Percentiles rank a stretch among this genome's conserved stretches.
Conservation (phyloP, 257 asterid species). For the Salvia hispanica region DNA sequence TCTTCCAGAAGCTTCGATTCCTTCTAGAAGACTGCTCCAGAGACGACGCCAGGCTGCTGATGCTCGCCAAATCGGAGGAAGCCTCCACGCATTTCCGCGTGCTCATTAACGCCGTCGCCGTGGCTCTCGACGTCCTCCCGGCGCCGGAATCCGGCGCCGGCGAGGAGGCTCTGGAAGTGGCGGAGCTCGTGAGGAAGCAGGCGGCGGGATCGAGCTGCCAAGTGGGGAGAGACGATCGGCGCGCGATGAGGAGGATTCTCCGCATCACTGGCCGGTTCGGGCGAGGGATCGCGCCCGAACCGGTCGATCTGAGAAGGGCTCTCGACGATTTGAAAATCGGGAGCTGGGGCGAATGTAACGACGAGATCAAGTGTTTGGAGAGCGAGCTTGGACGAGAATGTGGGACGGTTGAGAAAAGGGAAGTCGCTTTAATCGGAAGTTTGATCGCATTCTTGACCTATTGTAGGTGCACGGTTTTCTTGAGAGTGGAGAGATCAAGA, state of each 20-base stretch:
- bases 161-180: constrained; percentile 56
- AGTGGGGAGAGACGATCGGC: constrained; percentile 48
- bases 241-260: constrained; percentile 35
- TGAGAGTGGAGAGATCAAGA: constrained; percentile 23
- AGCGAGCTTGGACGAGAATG: constrained; percentile 45
- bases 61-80: constrained; percentile 54
- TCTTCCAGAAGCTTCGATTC: constrained; percentile 70
- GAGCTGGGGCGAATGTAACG: constrained; percentile 63
- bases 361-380: constrained; percentile 60
- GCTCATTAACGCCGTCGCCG: constrained; percentile 48
- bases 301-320: constrained; percentile 48
- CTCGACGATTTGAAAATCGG: constrained; percentile 55
- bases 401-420: constrained; percentile 44
- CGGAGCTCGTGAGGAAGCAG: constrained; percentile 54
- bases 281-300: constrained; percentile 48
- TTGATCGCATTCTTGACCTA: constrained; percentile 59
- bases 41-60: constrained; percentile 59
- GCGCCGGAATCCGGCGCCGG: constrained; percentile 35
- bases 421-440: constrained; percentile 42
- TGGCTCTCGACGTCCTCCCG: constrained; percentile 66
- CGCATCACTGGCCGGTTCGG: constrained; percentile 41
- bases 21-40: constrained; percentile 68
- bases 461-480: constrained; percentile 62
- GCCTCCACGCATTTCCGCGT: constrained; percentile 55
- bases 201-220: constrained; percentile 43